These are phyloP conservation scores for Populus alba DNA, from an alignment of 345 rosid genomes.

Conservation along the genomic window DNA sequence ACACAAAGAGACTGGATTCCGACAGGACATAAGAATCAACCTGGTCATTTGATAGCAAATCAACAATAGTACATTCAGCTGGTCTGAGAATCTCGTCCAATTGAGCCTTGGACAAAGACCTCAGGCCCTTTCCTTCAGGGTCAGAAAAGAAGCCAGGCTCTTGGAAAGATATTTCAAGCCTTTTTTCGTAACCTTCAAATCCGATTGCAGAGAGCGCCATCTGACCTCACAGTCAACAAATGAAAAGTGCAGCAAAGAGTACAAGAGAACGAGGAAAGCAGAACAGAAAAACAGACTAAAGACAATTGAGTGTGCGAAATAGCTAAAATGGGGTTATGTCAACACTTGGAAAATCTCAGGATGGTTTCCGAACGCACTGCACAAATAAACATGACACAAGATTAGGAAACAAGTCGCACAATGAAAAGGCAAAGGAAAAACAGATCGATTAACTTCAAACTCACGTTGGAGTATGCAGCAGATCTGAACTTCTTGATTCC, in stretches of 20 bases:
- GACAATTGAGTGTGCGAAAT: neutral
- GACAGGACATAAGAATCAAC: constrained; percentile 81
- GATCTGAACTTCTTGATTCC: constrained; percentile 37
- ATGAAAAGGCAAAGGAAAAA: neutral
- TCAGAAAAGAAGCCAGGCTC: constrained; percentile 59
- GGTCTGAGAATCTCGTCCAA: constrained; percentile 64
- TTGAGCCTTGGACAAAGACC: constrained; percentile 50
- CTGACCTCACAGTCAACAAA: constrained; percentile 25
- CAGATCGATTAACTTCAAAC: neutral
- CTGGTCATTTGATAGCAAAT: constrained; percentile 51
- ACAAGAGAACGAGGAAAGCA: constrained; percentile 44
- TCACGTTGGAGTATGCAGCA: constrained; percentile 40
- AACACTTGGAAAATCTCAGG: constrained; percentile 18
- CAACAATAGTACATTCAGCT: constrained; percentile 78
- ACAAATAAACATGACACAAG: neutral
- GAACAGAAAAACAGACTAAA: constrained; percentile 3
- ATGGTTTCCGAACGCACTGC: constrained; percentile 28
- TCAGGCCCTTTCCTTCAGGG: constrained; percentile 65
- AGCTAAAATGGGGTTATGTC: constrained; percentile 19
- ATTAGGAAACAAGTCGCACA: neutral
- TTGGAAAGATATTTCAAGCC: constrained; percentile 68
- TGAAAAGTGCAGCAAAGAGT: constrained; percentile 29
- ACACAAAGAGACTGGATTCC: constrained; percentile 80
- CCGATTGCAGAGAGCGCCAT: constrained; percentile 71
- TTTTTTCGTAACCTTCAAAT: constrained; percentile 89